Percentiles rank a stretch among this genome's conserved stretches.
Conservation (phyloP, 805 yeast species). For the Priceomyces fermenticarens region DNA sequence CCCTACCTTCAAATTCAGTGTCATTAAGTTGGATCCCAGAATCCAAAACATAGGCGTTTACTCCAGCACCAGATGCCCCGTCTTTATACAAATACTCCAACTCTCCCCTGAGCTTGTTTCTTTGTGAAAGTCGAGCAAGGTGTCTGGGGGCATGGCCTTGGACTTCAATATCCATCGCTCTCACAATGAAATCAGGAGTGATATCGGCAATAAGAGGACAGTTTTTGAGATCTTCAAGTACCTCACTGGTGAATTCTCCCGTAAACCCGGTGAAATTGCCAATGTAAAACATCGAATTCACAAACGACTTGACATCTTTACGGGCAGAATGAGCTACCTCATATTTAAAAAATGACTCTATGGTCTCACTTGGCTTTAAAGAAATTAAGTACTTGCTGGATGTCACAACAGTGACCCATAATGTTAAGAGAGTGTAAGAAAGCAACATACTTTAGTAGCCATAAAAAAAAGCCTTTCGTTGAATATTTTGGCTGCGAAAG, state of each 20-base stretch:
- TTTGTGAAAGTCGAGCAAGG: conserved; percentile 60
- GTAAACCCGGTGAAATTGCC: conserved; percentile 72
- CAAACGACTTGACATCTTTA: conserved; percentile 44
- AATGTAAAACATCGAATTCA: conserved; percentile 56
- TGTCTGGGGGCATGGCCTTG: conserved; percentile 60
- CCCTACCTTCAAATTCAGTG: conserved; percentile 65
- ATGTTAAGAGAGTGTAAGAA: background rate
- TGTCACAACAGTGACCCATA: background rate
- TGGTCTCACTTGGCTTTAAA: conserved; percentile 46
- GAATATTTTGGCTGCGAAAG: conserved; percentile 3
- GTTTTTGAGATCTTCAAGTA: conserved; percentile 43
- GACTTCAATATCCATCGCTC: conserved; percentile 48
- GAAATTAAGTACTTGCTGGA: conserved; percentile 44
- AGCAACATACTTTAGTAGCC: background rate
- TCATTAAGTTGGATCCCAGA: conserved; percentile 69
- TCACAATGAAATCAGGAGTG: conserved; percentile 61
- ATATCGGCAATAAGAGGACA: conserved; percentile 69
- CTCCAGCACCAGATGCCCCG: conserved; percentile 50
- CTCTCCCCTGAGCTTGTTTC: conserved; percentile 19
- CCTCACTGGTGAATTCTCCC: conserved; percentile 53
- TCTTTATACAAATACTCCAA: conserved; percentile 49
- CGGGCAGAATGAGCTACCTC: conserved; percentile 34
- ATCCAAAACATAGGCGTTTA: conserved; percentile 77
- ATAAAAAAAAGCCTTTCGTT: too few species aligned
- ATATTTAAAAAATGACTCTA: conserved; percentile 46